Conservation (phyloP, 495 filamentous ascomycete species). For the Cladorrhinum samala region DNA sequence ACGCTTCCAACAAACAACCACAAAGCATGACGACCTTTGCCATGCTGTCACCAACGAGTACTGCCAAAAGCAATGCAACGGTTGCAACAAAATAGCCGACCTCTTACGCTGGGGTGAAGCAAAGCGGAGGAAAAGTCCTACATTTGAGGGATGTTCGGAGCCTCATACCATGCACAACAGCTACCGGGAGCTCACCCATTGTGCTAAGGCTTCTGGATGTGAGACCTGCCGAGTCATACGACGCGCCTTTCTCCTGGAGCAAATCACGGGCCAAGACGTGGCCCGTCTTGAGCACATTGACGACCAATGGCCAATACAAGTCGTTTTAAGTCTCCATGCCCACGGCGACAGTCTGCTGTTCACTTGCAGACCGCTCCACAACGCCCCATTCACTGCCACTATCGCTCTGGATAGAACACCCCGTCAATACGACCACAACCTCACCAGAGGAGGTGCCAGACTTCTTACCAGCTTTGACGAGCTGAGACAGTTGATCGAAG, state of each 20-base stretch:
- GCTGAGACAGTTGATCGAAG: slow-evolving; percentile 14
- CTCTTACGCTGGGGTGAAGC: slow-evolving; percentile 27
- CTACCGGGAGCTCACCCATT: slow-evolving; percentile 25
- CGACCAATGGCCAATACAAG: slow-evolving; percentile 21
- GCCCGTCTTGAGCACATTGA: slow-evolving; percentile 12
- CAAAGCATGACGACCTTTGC: slow-evolving; percentile 7
- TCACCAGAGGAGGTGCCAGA: slow-evolving; percentile 8
- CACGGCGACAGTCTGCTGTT: slow-evolving; percentile 15
- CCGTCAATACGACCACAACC: background rate
- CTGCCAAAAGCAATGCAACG: slow-evolving; percentile 21
- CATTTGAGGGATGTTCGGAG: slow-evolving; percentile 16
- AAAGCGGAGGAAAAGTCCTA: slow-evolving; percentile 14
- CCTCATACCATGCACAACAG: slow-evolving; percentile 20
- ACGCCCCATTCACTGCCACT: slow-evolving; percentile 13
- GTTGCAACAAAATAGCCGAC: slow-evolving; percentile 20
- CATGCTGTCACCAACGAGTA: slow-evolving; percentile 17
- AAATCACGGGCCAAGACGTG: slow-evolving; percentile 21
- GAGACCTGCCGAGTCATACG: slow-evolving; percentile 23
- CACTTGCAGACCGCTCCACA: slow-evolving; percentile 10
- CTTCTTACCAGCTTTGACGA: slow-evolving; percentile 19
- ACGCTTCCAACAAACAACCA: background rate
- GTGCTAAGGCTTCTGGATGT: slow-evolving; percentile 17
- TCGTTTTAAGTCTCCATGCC: slow-evolving; percentile 11
- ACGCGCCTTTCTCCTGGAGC: slow-evolving; percentile 24
- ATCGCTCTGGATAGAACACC: slow-evolving; percentile 9